Conservation (phyloP, 345 rosid species). For the Euclidium syriacum region DNA sequence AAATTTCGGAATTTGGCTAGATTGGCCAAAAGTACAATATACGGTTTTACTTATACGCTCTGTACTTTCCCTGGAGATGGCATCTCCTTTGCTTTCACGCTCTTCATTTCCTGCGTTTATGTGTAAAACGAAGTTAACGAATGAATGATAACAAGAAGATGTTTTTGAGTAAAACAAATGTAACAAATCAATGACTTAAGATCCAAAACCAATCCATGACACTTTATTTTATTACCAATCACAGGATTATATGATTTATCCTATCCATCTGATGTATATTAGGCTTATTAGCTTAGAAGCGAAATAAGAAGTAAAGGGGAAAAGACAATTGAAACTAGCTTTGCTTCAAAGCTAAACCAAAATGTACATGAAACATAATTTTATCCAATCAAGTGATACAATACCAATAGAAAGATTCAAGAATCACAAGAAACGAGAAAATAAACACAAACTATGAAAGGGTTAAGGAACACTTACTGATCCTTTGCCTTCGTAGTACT, state of each 20-base stretch:
- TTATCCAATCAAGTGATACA: not conserved
- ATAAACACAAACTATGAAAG: not conserved
- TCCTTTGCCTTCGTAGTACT: slow-evolving; percentile 81
- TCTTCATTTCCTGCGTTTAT: slow-evolving; percentile 17
- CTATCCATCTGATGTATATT: not conserved
- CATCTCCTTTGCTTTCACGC: slow-evolving; percentile 22
- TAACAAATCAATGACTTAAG: not conserved
- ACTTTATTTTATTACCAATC: not conserved
- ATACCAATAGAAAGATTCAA: not conserved
- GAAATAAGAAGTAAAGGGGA: not conserved
- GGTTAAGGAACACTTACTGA: slow-evolving; percentile 45
- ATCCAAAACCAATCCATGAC: slow-evolving; percentile 6
- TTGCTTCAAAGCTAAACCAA: slow-evolving; percentile 12
- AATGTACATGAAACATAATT: not conserved
- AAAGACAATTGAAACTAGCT: not conserved
- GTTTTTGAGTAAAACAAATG: not conserved
- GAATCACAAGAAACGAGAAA: not conserved
- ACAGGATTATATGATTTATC: not conserved
- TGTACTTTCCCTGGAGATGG: slow-evolving; percentile 26
- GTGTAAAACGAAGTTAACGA: not conserved
- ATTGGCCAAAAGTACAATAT: not conserved
- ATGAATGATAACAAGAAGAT: not conserved
- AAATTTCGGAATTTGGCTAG: slow-evolving; percentile 8
- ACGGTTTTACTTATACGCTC: slow-evolving; percentile 19
- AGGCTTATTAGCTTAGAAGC: slow-evolving; percentile 12